Evolutionary conservation across 345 rosid genomes (phyloP).

Genomic region (Bruguiera sexangula): DNA sequence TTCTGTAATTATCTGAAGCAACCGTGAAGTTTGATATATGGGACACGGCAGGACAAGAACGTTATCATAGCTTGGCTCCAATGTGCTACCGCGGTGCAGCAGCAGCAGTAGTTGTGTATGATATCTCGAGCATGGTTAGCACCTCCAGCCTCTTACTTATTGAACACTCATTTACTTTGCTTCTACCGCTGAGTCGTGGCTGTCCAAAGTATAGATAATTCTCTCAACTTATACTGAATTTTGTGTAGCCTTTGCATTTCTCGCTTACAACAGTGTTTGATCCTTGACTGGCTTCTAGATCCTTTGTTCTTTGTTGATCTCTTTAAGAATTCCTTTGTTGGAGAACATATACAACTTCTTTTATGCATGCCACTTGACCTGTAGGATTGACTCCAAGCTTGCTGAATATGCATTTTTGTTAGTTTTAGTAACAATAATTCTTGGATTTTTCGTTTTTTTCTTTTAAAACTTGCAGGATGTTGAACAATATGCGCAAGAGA

Average conservation of each 20-base stretch:
- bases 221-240: background rate
- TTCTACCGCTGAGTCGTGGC: no score
- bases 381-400: no score
- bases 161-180: constrained; percentile 23
- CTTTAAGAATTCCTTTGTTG: background rate
- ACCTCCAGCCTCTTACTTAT: background rate
- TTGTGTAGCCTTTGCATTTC: no score
- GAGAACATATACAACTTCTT: background rate
- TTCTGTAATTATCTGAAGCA: constrained; percentile 40
- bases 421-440: background rate
- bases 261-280: no score
- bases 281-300: no score
- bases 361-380: background rate
- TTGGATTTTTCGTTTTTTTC: background rate
- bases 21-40: constrained; percentile 50
- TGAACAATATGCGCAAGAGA: constrained; percentile 39
- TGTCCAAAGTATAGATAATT: constrained; percentile 1
- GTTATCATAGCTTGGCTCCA: constrained; percentile 51
- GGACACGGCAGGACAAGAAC: constrained; percentile 52
- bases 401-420: background rate
- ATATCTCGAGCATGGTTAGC: constrained; percentile 39
- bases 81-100: constrained; percentile 55
- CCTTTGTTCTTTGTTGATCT: background rate
- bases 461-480: constrained; percentile 24
- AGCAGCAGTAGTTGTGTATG: constrained; percentile 45